A percentile compares a stretch with the other conserved stretches of the same genome.
These are phyloP conservation scores for Boletus holoroseus DNA, from an alignment of 1,284 basidiomycete species.

Conservation along the genomic window DNA sequence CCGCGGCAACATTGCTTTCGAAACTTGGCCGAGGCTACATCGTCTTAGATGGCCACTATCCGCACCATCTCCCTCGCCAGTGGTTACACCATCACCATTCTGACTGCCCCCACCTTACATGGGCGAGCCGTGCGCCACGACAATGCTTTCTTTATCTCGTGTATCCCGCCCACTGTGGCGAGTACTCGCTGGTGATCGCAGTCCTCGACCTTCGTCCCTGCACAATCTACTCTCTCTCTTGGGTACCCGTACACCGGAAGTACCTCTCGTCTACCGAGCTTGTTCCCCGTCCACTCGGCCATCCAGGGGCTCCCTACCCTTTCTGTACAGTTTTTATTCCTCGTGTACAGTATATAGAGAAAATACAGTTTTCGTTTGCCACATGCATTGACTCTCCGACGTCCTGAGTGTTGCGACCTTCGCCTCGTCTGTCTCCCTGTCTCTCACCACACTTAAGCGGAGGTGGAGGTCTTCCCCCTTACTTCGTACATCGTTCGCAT, in stretches of 20 bases:
- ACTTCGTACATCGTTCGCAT: slow-evolving; percentile 13
- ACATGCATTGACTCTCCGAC: slow-evolving; percentile 61
- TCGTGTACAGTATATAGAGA: slow-evolving; percentile 34
- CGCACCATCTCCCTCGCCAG: background rate
- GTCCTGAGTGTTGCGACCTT: slow-evolving; percentile 29
- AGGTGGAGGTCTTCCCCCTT: slow-evolving; percentile 13
- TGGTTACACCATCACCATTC: background rate
- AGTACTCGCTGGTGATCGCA: background rate
- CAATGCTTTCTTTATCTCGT: background rate
- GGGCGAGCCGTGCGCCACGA: background rate
- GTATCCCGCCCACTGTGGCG: background rate
- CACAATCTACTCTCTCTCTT: background rate
- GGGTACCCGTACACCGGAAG: background rate
- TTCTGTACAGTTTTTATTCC: slow-evolving; percentile 22
- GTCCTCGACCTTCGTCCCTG: background rate
- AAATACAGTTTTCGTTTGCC: slow-evolving; percentile 42
- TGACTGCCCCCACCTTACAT: background rate
- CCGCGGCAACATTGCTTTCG: background rate
- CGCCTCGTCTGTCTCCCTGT: slow-evolving; percentile 25
- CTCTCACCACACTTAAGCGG: slow-evolving; percentile 24
- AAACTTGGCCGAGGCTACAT: background rate
- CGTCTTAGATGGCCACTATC: background rate
- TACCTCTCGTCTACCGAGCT: background rate
- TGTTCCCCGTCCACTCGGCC: background rate
- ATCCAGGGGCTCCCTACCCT: background rate